Evolutionary conservation across 192 early-diverging fungal species (phyloP).

Genomic region (Mortierella alpina): DNA sequence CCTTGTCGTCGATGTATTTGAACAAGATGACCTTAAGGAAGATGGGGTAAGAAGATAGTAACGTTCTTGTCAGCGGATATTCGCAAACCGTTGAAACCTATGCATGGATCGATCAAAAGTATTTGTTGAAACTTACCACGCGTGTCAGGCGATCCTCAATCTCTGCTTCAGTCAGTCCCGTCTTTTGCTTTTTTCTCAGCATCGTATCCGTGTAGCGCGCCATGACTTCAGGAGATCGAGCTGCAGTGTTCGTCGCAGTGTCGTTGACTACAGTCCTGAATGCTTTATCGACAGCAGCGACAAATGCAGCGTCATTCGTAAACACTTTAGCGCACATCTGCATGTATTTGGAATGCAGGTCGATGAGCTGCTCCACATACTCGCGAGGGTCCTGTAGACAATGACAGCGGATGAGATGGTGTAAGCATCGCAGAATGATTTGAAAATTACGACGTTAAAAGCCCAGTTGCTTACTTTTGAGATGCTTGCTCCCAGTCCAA

Average conservation of each 20-base stretch:
- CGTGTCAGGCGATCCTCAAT: constrained; percentile 73
- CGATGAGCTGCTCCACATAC: constrained; percentile 75
- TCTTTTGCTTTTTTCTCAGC: constrained; percentile 71
- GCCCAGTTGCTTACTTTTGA: constrained; percentile 57
- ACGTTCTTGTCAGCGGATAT: neutral
- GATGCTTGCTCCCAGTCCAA: constrained; percentile 52
- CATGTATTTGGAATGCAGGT: constrained; percentile 72
- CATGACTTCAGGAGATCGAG: constrained; percentile 78
- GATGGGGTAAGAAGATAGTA: neutral
- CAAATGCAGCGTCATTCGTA: constrained; percentile 72
- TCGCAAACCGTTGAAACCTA: neutral
- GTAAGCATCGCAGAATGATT: neutral
- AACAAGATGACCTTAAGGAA: constrained; percentile 73
- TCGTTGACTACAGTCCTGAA: constrained; percentile 81
- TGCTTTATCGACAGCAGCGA: constrained; percentile 85
- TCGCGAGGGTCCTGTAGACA: constrained; percentile 73
- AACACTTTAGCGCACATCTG: constrained; percentile 70
- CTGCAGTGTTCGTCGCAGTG: constrained; percentile 57
- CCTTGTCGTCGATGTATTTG: constrained; percentile 91
- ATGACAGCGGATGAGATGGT: neutral
- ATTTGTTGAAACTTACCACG: constrained; percentile 57
- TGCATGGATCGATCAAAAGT: neutral
- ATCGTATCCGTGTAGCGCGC: constrained; percentile 84
- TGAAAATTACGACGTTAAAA: neutral
- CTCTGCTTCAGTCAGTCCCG: constrained; percentile 67